Base-by-base conservation (phyloP, 371 early-diverging fungal species). In the Actinomucor elegans region DNA sequence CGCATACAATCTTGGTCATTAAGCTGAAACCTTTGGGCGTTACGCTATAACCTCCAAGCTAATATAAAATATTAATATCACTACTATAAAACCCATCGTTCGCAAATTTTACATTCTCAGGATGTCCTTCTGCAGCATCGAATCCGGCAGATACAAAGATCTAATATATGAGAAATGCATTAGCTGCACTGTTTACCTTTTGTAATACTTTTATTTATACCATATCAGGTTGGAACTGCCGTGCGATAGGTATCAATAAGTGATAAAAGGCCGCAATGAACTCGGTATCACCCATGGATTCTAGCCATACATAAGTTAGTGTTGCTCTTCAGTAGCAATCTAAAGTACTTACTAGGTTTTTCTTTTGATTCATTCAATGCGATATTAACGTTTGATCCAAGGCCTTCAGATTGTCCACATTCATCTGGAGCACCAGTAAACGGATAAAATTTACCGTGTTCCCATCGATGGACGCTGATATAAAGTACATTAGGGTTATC, bases 81-180 rank as follows among this genome's bases (percentile, higher is more conserved):
- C n/a, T 20, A 26, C 12, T 23, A 12, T 14, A 21, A 28, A 45
- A 55, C 70, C n/a, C n/a, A n/a, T n/a, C n/a, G n/a, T n/a, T n/a
- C n/a, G n/a, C n/a, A n/a, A n/a, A n/a, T n/a, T n/a, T n/a, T n/a
- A n/a, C n/a, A 55, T 81, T 81, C 41, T 73, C 71, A n/a, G 84
- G 79, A 43, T 84, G 84, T 14, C 83, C 82, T 59, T 80, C 79
- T 9, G 86, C 86, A 4, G 86, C 85, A 64, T 86, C 86, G 52
- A 84, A 86, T 14, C 87, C 87, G 28, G 85, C 85, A 23, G 87
- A 85, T 26, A 86, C 81, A 52, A 86, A 74, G 11, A 76, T 68
- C 75, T 74, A 37, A 34, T 32, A 5, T 43, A 29, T n/a, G n/a
- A 28, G 14, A 45, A 17, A n/a, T n/a, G n/a, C n/a, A n/a, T n/a